Evolutionary conservation across 805 yeast genomes (phyloP).

Genomic region (Ogataea siamensis): DNA sequence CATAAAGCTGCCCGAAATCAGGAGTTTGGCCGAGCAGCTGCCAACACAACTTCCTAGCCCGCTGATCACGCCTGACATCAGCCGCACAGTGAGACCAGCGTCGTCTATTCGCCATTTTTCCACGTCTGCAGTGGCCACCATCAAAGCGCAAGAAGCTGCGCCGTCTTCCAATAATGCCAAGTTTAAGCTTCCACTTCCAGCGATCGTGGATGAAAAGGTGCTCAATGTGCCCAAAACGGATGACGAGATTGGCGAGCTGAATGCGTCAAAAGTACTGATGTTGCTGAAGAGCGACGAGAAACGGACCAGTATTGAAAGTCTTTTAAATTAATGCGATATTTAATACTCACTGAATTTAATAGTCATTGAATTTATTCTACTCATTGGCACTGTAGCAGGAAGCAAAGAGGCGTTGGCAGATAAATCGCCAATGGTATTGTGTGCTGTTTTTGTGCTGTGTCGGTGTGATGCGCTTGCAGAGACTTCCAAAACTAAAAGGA

Average conservation of each 20-base stretch:
- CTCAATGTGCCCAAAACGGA: not conserved
- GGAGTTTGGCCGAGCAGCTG: not conserved
- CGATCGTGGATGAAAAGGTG: conserved; percentile 22
- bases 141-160: too few species aligned
- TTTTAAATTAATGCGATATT: conserved; percentile 15
- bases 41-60: conserved; percentile 23
- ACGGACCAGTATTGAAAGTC: conserved; percentile 21
- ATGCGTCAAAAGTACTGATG: conserved; percentile 19
- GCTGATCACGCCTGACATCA: conserved; percentile 18
- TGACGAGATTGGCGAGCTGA: not conserved
- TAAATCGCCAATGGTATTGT: too few species aligned
- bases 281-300: conserved; percentile 19
- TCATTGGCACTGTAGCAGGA: too few species aligned
- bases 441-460: too few species aligned
- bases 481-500: too few species aligned
- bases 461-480: too few species aligned
- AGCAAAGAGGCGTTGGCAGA: too few species aligned
- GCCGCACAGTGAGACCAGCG: conserved; percentile 3
- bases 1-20: not conserved
- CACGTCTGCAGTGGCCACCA: too few species aligned
- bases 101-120: conserved; percentile 9
- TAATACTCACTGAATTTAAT: not conserved
- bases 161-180: conserved; percentile 1
- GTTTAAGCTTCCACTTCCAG: conserved; percentile 30
- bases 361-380: not conserved